Evolutionary conservation across 2,329 filamentous ascomycete genomes (phyloP).

Genomic region (Diaporthe australafricana): DNA sequence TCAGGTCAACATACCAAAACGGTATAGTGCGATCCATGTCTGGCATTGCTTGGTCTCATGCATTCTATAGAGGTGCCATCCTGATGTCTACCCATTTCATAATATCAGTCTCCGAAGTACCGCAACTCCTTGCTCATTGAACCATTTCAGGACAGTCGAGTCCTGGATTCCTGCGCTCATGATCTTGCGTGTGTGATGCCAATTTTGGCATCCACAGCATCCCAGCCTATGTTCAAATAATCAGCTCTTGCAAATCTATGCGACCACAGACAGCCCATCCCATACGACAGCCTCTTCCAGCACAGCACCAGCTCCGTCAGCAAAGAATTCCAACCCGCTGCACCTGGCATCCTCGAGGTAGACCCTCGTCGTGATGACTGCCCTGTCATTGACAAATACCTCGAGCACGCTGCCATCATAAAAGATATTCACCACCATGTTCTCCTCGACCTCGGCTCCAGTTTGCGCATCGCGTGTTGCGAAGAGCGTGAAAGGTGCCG

Average conservation of each 20-base stretch:
- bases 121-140: background rate
- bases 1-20: background rate
- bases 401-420: slow-evolving; percentile 57
- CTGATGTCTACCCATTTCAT: background rate
- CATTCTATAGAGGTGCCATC: slow-evolving; percentile 3
- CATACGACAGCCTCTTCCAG: slow-evolving; percentile 26
- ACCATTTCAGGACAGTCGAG: background rate
- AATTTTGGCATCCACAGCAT: background rate
- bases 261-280: slow-evolving; percentile 21
- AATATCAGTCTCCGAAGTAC: background rate
- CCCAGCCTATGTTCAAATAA: background rate
- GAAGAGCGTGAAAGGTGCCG: slow-evolving; percentile 60
- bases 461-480: slow-evolving; percentile 39
- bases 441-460: slow-evolving; percentile 45
- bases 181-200: too few species aligned
- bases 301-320: slow-evolving; percentile 32
- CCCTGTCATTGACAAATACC: slow-evolving; percentile 57
- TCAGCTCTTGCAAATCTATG: background rate
- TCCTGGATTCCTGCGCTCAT: background rate
- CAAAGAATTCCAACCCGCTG: slow-evolving; percentile 43
- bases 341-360: slow-evolving; percentile 43
- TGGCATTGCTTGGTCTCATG: slow-evolving; percentile 17
- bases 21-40: background rate
- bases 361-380: slow-evolving; percentile 53
- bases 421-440: slow-evolving; percentile 53